A percentile compares a stretch with the other conserved stretches of the same genome.
Evolutionary conservation across 2,329 filamentous ascomycete species (phyloP).

Genomic region (Talaromyces sp.): DNA sequence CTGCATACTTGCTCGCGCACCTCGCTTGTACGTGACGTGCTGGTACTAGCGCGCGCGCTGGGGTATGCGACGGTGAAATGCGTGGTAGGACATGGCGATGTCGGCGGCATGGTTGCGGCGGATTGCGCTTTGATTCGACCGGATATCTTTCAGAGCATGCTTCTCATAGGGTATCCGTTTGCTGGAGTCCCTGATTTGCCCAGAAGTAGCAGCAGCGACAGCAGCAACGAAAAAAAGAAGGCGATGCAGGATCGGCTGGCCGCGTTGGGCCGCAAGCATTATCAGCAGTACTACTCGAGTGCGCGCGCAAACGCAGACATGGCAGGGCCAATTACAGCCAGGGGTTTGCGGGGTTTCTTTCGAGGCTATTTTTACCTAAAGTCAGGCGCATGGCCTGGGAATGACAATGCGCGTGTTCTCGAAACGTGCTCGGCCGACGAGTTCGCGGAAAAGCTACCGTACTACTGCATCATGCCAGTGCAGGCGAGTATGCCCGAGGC

Average conservation of each 20-base stretch:
- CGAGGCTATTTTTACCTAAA: constrained; percentile 67
- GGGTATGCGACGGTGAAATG: constrained; percentile 56
- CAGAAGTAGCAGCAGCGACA: constrained; percentile 33
- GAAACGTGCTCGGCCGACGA: constrained; percentile 53
- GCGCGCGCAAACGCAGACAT: constrained; percentile 32
- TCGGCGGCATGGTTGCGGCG: constrained; percentile 58
- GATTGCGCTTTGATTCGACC: constrained; percentile 59
- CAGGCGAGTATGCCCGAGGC: constrained; percentile 56
- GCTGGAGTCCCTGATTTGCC: constrained; percentile 49
- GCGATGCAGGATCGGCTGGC: constrained; percentile 54
- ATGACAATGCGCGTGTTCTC: constrained; percentile 24
- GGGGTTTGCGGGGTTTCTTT: constrained; percentile 55
- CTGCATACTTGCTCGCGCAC: constrained; percentile 55
- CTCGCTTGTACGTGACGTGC: constrained; percentile 57
- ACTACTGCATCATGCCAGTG: constrained; percentile 65
- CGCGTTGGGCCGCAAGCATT: constrained; percentile 58
- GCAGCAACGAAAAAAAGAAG: constrained; percentile 4
- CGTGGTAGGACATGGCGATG: constrained; percentile 62
- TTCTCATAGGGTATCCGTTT: constrained; percentile 64
- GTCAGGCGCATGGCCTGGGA: constrained; percentile 56
- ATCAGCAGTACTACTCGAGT: constrained; percentile 57
- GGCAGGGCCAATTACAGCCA: constrained; percentile 30
- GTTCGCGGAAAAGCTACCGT: constrained; percentile 53
- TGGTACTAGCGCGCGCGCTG: constrained; percentile 57
- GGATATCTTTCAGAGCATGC: constrained; percentile 59